These are phyloP conservation scores for Pedinophyceae sp. DNA, from an alignment of 139 green algal genomes.

Conservation along the genomic window DNA sequence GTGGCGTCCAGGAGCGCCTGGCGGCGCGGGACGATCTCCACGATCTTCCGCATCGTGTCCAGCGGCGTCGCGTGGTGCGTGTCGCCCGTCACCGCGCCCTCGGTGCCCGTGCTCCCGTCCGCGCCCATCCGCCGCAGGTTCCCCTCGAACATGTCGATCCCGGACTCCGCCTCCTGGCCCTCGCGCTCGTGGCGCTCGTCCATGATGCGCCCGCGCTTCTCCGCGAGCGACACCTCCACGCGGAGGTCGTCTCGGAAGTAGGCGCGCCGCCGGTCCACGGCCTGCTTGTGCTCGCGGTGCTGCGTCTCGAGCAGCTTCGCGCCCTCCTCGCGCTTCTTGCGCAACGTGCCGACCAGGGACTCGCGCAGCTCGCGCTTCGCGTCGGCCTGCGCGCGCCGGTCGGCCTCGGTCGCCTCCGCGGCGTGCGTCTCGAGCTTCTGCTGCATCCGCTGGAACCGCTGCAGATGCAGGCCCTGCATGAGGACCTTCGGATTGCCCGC, in stretches of 20 bases:
- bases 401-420: not conserved
- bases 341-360: slow-evolving; percentile 5
- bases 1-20: slow-evolving; percentile 24
- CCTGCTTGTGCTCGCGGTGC: slow-evolving; percentile 9
- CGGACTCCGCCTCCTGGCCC: slow-evolving; percentile 21
- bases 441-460: slow-evolving; percentile 17
- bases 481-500: slow-evolving; percentile 29
- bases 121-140: slow-evolving; percentile 44
- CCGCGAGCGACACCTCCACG: slow-evolving; percentile 36
- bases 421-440: too few relatives aligned
- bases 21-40: slow-evolving; percentile 15
- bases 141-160: slow-evolving; percentile 57
- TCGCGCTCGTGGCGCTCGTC: slow-evolving; percentile 17
- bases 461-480: slow-evolving; percentile 37
- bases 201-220: slow-evolving; percentile 17
- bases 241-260: slow-evolving; percentile 40
- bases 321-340: slow-evolving; percentile 1
- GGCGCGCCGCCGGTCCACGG: slow-evolving; percentile 1
- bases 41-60: slow-evolving; percentile 31
- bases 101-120: too few relatives aligned
- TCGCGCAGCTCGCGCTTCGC: too few relatives aligned
- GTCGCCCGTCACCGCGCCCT: slow-evolving; percentile 6
- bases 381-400: slow-evolving; percentile 10
- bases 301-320: slow-evolving; percentile 1
- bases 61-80: slow-evolving; percentile 14